Base-by-base conservation (phyloP, 805 yeast genomes). In the Barnettozyma pratensis region DNA sequence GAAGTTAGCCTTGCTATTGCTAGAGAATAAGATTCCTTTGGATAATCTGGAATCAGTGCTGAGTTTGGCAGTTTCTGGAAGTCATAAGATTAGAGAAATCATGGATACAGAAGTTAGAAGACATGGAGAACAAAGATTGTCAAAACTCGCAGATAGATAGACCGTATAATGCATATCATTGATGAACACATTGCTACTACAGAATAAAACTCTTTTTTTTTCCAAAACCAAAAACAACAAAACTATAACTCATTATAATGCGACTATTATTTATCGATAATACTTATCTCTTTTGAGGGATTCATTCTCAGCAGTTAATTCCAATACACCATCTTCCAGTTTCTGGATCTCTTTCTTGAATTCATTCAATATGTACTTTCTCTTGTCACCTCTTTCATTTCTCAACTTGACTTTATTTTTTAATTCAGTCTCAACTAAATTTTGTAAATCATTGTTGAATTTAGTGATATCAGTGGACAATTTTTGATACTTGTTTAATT, bases 91-190 rank as follows among this genome's bases (percentile, higher is more conserved):
- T 10, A 80, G 90, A 62, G 88, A 87, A 38, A 68, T 87, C 47
- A 89, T 92, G 96, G 97, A 92, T 59, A 74, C 75, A 42, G 88
- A 85, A 61, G 85, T 94, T 5, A 79, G 96, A 59, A 75, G 72
- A 51, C 88, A 85, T 55, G 96, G 96, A 5, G 75, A 77, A 52
- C 73, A 74, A 49, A 71, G 85, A 53, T 65, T 78, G 42, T 68
- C 76, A 11, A 77, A 77, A 54, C 58, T 72, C n/a, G 56, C 60
- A 5, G 54, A 55, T 41, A 59, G 51, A 26, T 36, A 12, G 11
- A 36, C 7, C 7, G 34, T 11, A 31, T 31, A 8, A 31, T 31
- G 11, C 8, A 8, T 11, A 31, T 11, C 34, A 38, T 36, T 19
- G 19, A 19, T 19, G 19, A 19, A 36, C 25, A 36, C 11, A 36